Evolutionary conservation across 257 asterid genomes (phyloP).

Genomic region (Nicotiana otophora): DNA sequence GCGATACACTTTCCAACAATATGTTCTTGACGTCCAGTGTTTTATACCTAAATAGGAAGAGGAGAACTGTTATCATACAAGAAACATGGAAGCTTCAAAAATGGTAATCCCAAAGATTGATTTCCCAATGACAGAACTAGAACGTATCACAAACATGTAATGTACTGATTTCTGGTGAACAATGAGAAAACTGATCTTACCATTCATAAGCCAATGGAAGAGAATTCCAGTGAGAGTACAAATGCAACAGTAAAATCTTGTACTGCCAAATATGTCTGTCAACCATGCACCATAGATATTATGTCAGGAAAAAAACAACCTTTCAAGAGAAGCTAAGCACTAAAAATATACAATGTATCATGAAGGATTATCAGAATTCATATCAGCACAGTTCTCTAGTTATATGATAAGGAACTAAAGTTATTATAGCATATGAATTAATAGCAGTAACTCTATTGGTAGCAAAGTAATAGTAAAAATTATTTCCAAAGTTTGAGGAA

Average conservation of each 20-base stretch:
- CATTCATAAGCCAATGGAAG: constrained; percentile 87
- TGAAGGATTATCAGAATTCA: neutral
- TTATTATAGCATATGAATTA: neutral
- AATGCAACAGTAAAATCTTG: constrained; percentile 76
- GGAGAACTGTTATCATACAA: constrained; percentile 19
- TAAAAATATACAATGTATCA: neutral
- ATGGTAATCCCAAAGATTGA: neutral
- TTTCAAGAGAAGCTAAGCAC: neutral
- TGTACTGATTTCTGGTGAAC: constrained; percentile 1
- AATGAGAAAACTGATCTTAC: constrained; percentile 31
- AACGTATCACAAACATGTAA: neutral
- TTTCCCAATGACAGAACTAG: constrained; percentile 11
- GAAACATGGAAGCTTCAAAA: neutral
- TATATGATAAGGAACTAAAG: neutral
- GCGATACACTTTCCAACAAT: constrained; percentile 79
- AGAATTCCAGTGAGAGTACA: constrained; percentile 85
- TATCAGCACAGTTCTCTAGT: neutral
- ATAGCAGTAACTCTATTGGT: neutral
- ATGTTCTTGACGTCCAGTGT: constrained; percentile 95
- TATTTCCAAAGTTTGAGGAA: neutral
- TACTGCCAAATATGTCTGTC: constrained; percentile 84
- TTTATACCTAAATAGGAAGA: constrained; percentile 59
- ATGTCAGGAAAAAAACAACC: neutral
- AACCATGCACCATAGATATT: constrained; percentile 9
- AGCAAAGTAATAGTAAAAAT: neutral